Percentiles rank a stretch among this genome's conserved stretches.
Evolutionary conservation across 1,284 basidiomycete genomes (phyloP).

Genomic region (Austroboletus niveus): DNA sequence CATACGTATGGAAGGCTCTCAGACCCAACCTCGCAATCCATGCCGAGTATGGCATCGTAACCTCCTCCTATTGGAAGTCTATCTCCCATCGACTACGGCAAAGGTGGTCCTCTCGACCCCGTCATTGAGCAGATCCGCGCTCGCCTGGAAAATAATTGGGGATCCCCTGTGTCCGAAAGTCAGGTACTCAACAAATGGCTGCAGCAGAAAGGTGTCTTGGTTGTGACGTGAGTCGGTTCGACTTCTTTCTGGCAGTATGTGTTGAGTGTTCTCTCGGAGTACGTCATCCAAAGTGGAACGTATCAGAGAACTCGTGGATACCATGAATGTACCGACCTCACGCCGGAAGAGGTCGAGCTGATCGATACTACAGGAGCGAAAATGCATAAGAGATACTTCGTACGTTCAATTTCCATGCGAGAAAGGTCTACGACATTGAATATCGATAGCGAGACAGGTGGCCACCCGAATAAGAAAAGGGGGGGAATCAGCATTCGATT

Average conservation of each 20-base stretch:
- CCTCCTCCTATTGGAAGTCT: constrained; percentile 67
- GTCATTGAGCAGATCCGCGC: constrained; percentile 50
- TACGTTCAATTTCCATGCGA: constrained; percentile 1
- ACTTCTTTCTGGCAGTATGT: not conserved
- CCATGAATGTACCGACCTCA: constrained; percentile 57
- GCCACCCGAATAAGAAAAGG: constrained; percentile 11
- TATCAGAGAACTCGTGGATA: constrained; percentile 64
- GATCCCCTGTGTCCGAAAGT: constrained; percentile 47
- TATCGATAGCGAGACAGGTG: constrained; percentile 20
- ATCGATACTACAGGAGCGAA: constrained; percentile 64
- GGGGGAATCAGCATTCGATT: too few relatives aligned
- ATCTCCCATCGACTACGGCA: constrained; percentile 53
- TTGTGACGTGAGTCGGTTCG: constrained; percentile 62
- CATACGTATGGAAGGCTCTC: constrained; percentile 66
- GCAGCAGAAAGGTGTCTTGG: constrained; percentile 51
- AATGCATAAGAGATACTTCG: constrained; percentile 47
- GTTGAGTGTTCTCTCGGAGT: constrained; percentile 34
- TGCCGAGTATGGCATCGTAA: constrained; percentile 60
- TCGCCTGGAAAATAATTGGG: constrained; percentile 42
- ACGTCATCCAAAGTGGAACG: constrained; percentile 70
- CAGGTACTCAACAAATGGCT: constrained; percentile 65
- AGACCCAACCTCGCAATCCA: constrained; percentile 54
- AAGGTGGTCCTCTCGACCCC: constrained; percentile 55
- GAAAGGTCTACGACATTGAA: not conserved
- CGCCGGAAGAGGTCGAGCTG: constrained; percentile 55